Base-by-base conservation (phyloP, 441 rosid species). In the Brassica hybrid region DNA sequence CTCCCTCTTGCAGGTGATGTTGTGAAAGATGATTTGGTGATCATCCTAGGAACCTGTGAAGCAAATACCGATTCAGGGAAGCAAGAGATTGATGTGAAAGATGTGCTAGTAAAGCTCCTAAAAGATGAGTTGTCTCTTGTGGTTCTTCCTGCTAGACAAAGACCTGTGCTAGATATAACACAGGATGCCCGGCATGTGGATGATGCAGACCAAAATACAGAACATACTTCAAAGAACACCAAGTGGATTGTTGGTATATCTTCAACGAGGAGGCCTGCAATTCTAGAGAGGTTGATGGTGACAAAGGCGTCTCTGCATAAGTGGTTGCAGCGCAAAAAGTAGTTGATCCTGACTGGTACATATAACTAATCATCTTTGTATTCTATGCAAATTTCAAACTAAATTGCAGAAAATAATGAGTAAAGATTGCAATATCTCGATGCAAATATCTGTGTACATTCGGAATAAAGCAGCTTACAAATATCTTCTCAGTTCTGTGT, bases 21-120 rank as follows among this genome's bases (percentile, higher is more conserved):
- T 57, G 83, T 93, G n/a, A 84, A 77, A 73, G 97, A 93, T 79
- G 98, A 95, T 79, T 27, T 91, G 77, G 67, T 81, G 85, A 95
- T 95, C 68, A 86, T 88, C 64, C 66, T 91, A 74, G 99, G 94
- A 80, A 85, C 74, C 32, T 67, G 63, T 61, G 82, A 84, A 79
- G 67, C 74, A 11, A 73, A 77, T 61, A 58, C 45, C 19, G 79
- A 72, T 65, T 78, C 84, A 62, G 73, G 77, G 59, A 69, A 81
- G 71, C 60, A 61, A 38, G 79, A 75, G 14, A 56, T 73, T 7
- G 87, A 71, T 79, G 86, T 90, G 75, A 88, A 86, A 85, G 77
- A 80, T 78, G 90, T 84, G 52, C 76, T 92, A 63, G 74, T 83
- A 38, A 82, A 84, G 72, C 90, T 95, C 80, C 84, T 93, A 71